Evolutionary conservation across 495 filamentous ascomycete species (phyloP), one percentile per base, ranked within the genome.

Genomic region (Friedmanniomyces endolithicus): DNA sequence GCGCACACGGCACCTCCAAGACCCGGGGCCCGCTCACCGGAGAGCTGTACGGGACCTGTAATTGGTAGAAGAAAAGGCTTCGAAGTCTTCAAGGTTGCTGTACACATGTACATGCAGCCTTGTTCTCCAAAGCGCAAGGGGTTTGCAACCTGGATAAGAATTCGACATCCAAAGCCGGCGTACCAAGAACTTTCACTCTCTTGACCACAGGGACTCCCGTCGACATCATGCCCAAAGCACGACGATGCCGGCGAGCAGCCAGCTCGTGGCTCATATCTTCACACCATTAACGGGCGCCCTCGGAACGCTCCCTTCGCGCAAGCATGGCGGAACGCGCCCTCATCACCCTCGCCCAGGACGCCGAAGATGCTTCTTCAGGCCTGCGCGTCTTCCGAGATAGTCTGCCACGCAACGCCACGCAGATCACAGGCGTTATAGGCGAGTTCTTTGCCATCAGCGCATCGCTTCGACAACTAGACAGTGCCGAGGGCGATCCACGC

Each of bases 361-460:
- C 74, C 48, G 72, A 79, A 57, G 75, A 78, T 48, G 71, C 76
- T 49, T 78, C 78, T 22, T 67, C 73, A 43, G 76, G 72, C 53
- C 71, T 84, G 49, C 65, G 67, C 44, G 56, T 65, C 16, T 82
- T 82, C 62, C 67, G 73, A 34, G 67, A 70, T 33, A 70, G 71
- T 56, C 68, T 82, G 41, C 75, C 77, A 29, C 70, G 78, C 48
- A 64, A 72, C 59, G 59, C 71, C n/a, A 71, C 74, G 8, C 77
- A 79, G 46, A 77, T 84, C 49, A 78, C 78, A 19, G 65, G 65
- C 11, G 64, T 76, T 12, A 77, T 84, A 33, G 69, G 73, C 33
- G 70, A 78, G 53, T 73, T 81, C 22, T 80, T 76, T 65, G 69
- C 69, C 48, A 74, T 80, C 60, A 75, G 75, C 54, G 65, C 72